Evolutionary conservation across 2,329 filamentous ascomycete species (phyloP).

Genomic region (Ophiostoma tasmaniense): DNA sequence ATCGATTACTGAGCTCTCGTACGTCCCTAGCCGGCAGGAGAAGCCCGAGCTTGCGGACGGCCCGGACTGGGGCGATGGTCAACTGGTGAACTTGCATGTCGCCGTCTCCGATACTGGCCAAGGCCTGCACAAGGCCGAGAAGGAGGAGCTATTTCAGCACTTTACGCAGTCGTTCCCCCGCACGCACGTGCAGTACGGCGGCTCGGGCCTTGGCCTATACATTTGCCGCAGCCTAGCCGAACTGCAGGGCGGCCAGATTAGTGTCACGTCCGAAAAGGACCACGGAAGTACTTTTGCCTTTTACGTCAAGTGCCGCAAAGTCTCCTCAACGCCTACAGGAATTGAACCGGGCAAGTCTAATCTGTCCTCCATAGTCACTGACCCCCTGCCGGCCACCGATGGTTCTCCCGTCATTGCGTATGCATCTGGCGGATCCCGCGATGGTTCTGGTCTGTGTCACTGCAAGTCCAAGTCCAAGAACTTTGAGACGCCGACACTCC

Average conservation of each 20-base stretch:
- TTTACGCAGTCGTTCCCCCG: conserved; percentile 69
- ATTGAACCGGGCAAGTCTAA: conserved; percentile 12
- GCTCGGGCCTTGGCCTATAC: conserved; percentile 67
- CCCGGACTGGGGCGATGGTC: conserved; percentile 62
- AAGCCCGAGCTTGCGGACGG: conserved; percentile 29
- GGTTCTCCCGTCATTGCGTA: conserved; percentile 9
- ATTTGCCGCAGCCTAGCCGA: conserved; percentile 69
- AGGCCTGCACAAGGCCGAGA: conserved; percentile 61
- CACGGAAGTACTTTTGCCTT: conserved; percentile 69
- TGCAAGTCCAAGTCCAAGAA: conserved; percentile 3
- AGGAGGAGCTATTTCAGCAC: conserved; percentile 65
- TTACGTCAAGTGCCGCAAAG: conserved; percentile 60
- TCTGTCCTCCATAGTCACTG: conserved; percentile 27
- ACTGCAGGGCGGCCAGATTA: conserved; percentile 69
- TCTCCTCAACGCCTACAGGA: conserved; percentile 13
- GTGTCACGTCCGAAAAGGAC: conserved; percentile 58
- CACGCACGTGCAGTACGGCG: conserved; percentile 70
- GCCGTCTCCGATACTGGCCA: conserved; percentile 64
- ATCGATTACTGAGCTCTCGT: conserved; percentile 35
- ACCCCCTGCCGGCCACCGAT: conserved; percentile 19
- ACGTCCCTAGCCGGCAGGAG: conserved; percentile 36
- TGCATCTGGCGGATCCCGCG: not conserved
- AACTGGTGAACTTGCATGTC: conserved; percentile 63
- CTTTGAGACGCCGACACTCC: not conserved
- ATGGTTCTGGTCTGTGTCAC: not conserved